Evolutionary conservation across 768 basidiomycete genomes (phyloP).

Genomic region (Collybia nuda): DNA sequence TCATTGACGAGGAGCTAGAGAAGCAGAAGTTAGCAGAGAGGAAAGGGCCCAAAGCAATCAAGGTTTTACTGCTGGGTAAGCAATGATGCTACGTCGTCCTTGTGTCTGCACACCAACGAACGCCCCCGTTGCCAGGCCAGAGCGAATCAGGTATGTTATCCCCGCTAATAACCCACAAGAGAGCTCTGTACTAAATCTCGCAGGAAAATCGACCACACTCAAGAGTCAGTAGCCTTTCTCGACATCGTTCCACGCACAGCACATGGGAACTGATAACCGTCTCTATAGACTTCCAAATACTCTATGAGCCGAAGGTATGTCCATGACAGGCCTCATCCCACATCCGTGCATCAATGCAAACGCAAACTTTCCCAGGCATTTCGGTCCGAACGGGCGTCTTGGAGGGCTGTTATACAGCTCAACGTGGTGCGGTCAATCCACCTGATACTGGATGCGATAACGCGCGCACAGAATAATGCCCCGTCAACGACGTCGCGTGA

Average conservation of each 20-base stretch:
- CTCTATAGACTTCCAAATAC: constrained; percentile 59
- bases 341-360: background rate
- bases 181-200: constrained; percentile 1
- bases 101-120: no score
- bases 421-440: constrained; percentile 71
- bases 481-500: constrained; percentile 16
- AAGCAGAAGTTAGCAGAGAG: constrained; percentile 45
- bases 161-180: background rate
- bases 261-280: background rate
- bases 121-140: constrained; percentile 49
- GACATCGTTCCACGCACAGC: background rate
- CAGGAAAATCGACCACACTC: constrained; percentile 80
- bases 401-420: constrained; percentile 68
- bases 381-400: constrained; percentile 58
- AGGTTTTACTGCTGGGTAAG: constrained; percentile 63
- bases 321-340: background rate
- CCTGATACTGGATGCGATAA: constrained; percentile 58
- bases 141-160: constrained; percentile 69
- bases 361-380: constrained; percentile 39
- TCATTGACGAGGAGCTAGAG: constrained; percentile 64
- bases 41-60: constrained; percentile 48
- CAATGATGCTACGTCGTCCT: background rate
- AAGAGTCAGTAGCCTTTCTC: constrained; percentile 55
- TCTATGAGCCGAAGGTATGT: constrained; percentile 58
- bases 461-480: constrained; percentile 24